Evolutionary conservation across 2,329 filamentous ascomycete genomes (phyloP), one percentile per base, ranked within the genome.

Genomic region (Cercospora sesami): DNA sequence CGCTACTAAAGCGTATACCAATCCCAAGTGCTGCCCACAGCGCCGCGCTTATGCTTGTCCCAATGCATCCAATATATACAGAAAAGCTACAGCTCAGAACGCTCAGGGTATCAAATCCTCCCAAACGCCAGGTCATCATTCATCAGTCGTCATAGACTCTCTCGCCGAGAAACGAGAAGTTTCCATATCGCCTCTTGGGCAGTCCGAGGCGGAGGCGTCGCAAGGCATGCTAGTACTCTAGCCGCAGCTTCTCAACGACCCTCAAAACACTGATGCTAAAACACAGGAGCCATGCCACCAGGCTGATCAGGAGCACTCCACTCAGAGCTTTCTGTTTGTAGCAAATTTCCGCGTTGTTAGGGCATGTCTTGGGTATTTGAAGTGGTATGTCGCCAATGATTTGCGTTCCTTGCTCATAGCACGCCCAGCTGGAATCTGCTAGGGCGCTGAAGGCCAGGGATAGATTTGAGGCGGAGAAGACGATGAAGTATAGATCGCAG

Each of bases 381-480:
- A 73, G 68, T 18, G 60, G 64, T 2, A 67, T 23, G n/a, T 66
- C 67, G 42, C 59, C 64, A 3, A 72, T 59, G 7, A 51, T 65
- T 33, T 64, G 33, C 18, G 59, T 45, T 42, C 72, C 73, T 31
- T 72, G 64, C 23, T 68, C 74, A 63, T 73, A 78, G 72, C 83
- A 85, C 7, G 81, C 82, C 78, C 88, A 89, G 48, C 84, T 83
- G 31, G 84, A 82, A 73, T 90, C 86, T 5, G 84, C 90, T 64
- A 97, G 83, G 8, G 92, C 91, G 77, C 92, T 91, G 78, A 97
- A 97, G 1, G 94, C 94, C 71, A 99, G 83, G 48, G 92, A 91
- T 28, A 96, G 86, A 80, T 97, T 98, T 62, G 94, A 93, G 4
- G 94, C 93, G 79, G 97, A 94, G 82, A 99, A 97, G 51, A 98